A percentile compares a stretch with the other conserved stretches of the same genome.
Conservation (phyloP, 257 asterid genomes). For the Nicotiana paniculata region DNA sequence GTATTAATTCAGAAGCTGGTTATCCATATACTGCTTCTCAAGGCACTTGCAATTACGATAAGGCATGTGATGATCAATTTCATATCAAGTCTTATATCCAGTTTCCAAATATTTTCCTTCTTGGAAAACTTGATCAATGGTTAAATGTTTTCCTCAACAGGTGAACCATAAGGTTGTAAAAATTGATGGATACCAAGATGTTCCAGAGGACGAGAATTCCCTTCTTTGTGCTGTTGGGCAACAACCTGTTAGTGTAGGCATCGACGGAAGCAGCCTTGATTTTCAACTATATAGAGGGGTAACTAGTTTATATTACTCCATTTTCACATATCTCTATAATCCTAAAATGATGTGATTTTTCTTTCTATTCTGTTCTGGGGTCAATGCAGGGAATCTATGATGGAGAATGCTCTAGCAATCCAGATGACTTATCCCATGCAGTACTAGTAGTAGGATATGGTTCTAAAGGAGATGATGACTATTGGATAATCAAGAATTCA, state of each 20-base stretch:
- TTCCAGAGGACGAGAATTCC: conserved; percentile 21
- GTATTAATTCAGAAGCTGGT: conserved; percentile 24
- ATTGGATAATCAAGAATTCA: conserved; percentile 31
- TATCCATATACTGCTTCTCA: conserved; percentile 20
- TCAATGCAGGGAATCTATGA: conserved; percentile 25
- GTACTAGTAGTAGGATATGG: conserved; percentile 30
- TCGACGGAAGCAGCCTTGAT: conserved; percentile 23
- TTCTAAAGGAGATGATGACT: conserved; percentile 16
- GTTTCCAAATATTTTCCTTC: neutral
- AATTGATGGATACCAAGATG: conserved; percentile 25
- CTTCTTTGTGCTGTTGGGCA: conserved; percentile 30
- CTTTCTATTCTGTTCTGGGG: conserved; percentile 16
- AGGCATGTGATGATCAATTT: conserved; percentile 15
- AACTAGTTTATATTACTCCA: neutral
- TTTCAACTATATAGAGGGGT: conserved; percentile 34
- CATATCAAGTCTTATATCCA: neutral
- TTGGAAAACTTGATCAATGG: neutral
- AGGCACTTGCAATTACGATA: conserved; percentile 17
- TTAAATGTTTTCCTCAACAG: conserved; percentile 5
- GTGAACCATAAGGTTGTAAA: conserved; percentile 16
- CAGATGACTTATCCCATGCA: conserved; percentile 20
- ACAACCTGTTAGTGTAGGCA: conserved; percentile 32
- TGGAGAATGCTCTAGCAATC: conserved; percentile 27
- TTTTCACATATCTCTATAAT: neutral
- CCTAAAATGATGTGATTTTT: conserved; percentile 13